These are phyloP conservation scores for Hippophae tibetana DNA, from an alignment of 306 rosid species.

Conservation along the genomic window DNA sequence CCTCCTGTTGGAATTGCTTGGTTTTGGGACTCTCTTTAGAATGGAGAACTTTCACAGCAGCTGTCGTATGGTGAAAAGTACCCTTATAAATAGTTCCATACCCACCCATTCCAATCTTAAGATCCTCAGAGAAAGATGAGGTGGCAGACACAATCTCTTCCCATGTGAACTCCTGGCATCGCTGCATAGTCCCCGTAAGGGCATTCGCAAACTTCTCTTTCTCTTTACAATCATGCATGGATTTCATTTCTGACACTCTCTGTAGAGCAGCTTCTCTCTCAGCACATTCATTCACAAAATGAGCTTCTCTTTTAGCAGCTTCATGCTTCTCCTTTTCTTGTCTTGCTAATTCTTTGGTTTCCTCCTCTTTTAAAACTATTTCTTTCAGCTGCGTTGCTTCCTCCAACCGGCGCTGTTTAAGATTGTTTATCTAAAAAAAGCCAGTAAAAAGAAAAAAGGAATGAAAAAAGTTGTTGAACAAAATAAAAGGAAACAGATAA, in stretches of 20 bases:
- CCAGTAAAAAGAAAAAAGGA: background rate
- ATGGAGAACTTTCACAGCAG: conserved; percentile 79
- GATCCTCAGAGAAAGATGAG: conserved; percentile 76
- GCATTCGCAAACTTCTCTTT: conserved; percentile 64
- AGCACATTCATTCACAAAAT: conserved; percentile 42
- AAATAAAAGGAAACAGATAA: too few relatives aligned
- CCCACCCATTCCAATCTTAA: conserved; percentile 81
- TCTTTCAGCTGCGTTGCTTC: conserved; percentile 58
- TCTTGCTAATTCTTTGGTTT: conserved; percentile 39
- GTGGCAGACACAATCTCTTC: conserved; percentile 81
- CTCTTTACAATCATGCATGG: conserved; percentile 46
- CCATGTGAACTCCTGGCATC: conserved; percentile 59
- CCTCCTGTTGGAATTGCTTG: conserved; percentile 85
- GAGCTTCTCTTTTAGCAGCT: conserved; percentile 51
- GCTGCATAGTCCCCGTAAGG: conserved; percentile 44
- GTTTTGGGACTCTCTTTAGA: conserved; percentile 39
- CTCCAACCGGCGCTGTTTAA: conserved; percentile 37
- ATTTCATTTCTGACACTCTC: conserved; percentile 59
- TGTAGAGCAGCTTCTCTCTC: conserved; percentile 62
- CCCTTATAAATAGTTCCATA: conserved; percentile 72
- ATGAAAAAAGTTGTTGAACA: too few relatives aligned
- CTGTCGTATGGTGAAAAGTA: conserved; percentile 75
- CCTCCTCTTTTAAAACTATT: conserved; percentile 42
- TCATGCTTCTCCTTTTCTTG: conserved; percentile 54
- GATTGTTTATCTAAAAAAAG: conserved; percentile 46